Evolutionary conservation across 768 basidiomycete species (phyloP).

Genomic region (Tricholoma sp.): DNA sequence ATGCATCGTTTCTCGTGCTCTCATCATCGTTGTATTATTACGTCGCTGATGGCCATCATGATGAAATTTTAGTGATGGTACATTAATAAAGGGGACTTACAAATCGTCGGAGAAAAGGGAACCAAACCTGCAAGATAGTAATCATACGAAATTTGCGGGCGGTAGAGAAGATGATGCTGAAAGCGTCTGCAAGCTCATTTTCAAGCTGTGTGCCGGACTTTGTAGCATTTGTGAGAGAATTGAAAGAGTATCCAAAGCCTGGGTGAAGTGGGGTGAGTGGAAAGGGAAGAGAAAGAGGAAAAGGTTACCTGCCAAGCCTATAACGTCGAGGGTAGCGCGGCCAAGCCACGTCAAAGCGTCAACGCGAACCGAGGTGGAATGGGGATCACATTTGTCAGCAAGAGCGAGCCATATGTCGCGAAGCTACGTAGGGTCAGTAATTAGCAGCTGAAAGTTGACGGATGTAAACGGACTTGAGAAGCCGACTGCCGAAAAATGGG

Average conservation of each 20-base stretch:
- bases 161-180: slow-evolving; percentile 48
- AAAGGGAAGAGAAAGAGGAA: neutral
- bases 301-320: slow-evolving; percentile 53
- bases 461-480: slow-evolving; percentile 32
- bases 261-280: neutral
- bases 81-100: slow-evolving; percentile 29
- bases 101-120: slow-evolving; percentile 48
- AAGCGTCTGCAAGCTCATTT: slow-evolving; percentile 53
- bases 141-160: slow-evolving; percentile 47
- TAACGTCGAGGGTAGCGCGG: slow-evolving; percentile 60
- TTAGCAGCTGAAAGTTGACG: slow-evolving; percentile 2
- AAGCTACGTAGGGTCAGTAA: slow-evolving; percentile 26
- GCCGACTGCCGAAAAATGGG: slow-evolving; percentile 62
- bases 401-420: slow-evolving; percentile 38
- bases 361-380: slow-evolving; percentile 23
- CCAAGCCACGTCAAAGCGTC: slow-evolving; percentile 54
- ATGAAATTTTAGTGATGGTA: neutral
- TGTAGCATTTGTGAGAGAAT: slow-evolving; percentile 31
- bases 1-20: slow-evolving; percentile 42
- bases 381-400: slow-evolving; percentile 7
- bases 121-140: slow-evolving; percentile 53
- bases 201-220: slow-evolving; percentile 22
- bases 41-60: slow-evolving; percentile 30
- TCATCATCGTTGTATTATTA: slow-evolving; percentile 36
- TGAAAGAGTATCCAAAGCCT: slow-evolving; percentile 61